phyloP scores from a whole-genome alignment of 805 yeast genomes.

The Priceomyces melissophilus region DNA sequence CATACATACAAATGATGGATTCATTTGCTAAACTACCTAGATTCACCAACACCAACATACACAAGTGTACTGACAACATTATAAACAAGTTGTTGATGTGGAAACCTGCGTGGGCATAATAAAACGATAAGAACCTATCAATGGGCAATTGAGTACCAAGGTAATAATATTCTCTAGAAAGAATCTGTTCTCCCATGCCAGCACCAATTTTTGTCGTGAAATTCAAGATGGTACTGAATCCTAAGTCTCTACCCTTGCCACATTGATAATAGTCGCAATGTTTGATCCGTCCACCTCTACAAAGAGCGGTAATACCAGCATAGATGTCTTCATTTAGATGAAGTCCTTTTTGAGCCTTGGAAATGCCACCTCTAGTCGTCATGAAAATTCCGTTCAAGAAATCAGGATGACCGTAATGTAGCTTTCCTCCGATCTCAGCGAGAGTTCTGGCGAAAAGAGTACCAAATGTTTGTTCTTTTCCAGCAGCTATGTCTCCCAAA shows the following conservation, averaged over 20 bases:
- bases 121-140: conserved; percentile 87
- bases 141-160: conserved; percentile 86
- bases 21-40: conserved; percentile 78
- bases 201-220: conserved; percentile 96
- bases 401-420: conserved; percentile 97
- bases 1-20: conserved; percentile 62
- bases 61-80: conserved; percentile 79
- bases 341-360: conserved; percentile 91
- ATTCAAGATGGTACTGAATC: conserved; percentile 87
- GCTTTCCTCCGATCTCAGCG: conserved; percentile 90
- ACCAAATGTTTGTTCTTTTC: conserved; percentile 96
- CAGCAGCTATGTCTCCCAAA: conserved; percentile 94
- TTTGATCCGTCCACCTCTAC: conserved; percentile 90
- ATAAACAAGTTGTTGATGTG: conserved; percentile 89
- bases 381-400: conserved; percentile 85
- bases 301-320: conserved; percentile 88
- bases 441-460: conserved; percentile 90
- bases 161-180: conserved; percentile 88
- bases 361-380: conserved; percentile 94
- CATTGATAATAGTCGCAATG: conserved; percentile 96
- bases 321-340: conserved; percentile 93
- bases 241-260: conserved; percentile 95
- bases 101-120: conserved; percentile 96
- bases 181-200: conserved; percentile 96
- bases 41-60: conserved; percentile 75